phyloP scores from a whole-genome alignment of 768 basidiomycete genomes.

The Lentinula aciculospora region DNA sequence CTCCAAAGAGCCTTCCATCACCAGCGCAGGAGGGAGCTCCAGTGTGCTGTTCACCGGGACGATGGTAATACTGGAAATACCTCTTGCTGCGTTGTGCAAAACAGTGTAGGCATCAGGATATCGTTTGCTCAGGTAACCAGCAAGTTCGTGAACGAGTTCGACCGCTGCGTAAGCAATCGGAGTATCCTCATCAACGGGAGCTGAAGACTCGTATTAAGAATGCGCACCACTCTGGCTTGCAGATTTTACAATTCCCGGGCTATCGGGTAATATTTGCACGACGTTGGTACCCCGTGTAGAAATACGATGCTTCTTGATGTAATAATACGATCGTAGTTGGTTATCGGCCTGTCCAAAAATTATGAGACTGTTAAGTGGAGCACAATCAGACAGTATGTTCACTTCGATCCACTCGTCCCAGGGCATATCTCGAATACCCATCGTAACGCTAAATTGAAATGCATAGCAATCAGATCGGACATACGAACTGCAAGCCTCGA shows the following conservation, averaged over 20 bases:
- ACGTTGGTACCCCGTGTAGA: conserved; percentile 41
- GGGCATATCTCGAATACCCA: conserved; percentile 62
- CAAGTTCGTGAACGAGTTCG: conserved; percentile 63
- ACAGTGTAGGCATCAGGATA: conserved; percentile 55
- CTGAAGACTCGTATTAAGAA: conserved; percentile 32
- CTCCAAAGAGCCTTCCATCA: conserved; percentile 21
- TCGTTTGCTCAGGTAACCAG: conserved; percentile 58
- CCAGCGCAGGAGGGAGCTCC: conserved; percentile 36
- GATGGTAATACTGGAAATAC: conserved; percentile 46
- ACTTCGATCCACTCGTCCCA: conserved; percentile 76
- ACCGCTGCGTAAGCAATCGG: conserved; percentile 34
- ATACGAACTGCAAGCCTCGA: neutral
- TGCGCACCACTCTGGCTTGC: conserved; percentile 19
- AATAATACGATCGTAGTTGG: conserved; percentile 47
- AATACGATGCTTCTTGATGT: conserved; percentile 54
- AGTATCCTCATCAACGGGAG: neutral
- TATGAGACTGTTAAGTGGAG: neutral
- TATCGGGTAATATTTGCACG: conserved; percentile 44
- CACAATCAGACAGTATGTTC: neutral
- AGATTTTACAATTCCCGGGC: conserved; percentile 19
- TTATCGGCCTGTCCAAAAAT: conserved; percentile 44
- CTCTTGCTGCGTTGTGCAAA: conserved; percentile 29
- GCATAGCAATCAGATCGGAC: neutral
- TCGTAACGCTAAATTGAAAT: conserved; percentile 46
- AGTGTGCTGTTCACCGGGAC: conserved; percentile 42